phyloP scores from a whole-genome alignment of 352 stramenopile genomes.

The Pythium rishiriense region DNA sequence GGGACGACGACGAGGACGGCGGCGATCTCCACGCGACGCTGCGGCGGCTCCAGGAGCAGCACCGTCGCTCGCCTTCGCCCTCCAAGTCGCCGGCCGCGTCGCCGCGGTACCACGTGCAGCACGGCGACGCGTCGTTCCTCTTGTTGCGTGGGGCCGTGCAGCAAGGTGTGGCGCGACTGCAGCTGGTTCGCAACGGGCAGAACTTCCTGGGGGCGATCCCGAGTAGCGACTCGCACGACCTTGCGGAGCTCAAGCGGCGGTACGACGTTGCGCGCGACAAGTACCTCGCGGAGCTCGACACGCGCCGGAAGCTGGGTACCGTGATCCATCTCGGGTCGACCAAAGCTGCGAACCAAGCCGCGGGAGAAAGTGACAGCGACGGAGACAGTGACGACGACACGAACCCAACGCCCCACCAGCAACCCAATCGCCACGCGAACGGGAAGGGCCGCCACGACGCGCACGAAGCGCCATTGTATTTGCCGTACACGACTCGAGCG shows the following conservation, averaged over 20 bases:
- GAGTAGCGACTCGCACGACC: conserved; percentile 32
- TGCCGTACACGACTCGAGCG: conserved; percentile 69
- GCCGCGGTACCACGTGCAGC: conserved; percentile 21
- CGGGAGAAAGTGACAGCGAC: background rate
- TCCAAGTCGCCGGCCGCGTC: background rate
- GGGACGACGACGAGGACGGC: conserved; percentile 3
- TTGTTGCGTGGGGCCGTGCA: conserved; percentile 56
- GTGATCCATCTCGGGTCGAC: background rate
- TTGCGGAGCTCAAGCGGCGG: conserved; percentile 27
- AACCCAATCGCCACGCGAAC: background rate
- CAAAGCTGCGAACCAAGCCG: background rate
- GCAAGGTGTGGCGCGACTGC: conserved; percentile 47
- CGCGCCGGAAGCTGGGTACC: conserved; percentile 2
- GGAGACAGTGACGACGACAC: conserved; percentile 9
- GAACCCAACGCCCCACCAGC: background rate
- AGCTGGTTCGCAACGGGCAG: conserved; percentile 46
- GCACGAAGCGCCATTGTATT: conserved; percentile 29
- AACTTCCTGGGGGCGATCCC: conserved; percentile 43
- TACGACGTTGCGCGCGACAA: conserved; percentile 21
- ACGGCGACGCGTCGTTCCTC: conserved; percentile 42
- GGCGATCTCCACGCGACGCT: conserved; percentile 21
- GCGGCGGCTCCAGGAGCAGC: conserved; percentile 17
- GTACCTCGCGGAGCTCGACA: conserved; percentile 8
- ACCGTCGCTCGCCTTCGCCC: background rate
- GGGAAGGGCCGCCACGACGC: background rate